Conservation (phyloP, 1,284 basidiomycete species). For the Ganoderma lingzhi region DNA sequence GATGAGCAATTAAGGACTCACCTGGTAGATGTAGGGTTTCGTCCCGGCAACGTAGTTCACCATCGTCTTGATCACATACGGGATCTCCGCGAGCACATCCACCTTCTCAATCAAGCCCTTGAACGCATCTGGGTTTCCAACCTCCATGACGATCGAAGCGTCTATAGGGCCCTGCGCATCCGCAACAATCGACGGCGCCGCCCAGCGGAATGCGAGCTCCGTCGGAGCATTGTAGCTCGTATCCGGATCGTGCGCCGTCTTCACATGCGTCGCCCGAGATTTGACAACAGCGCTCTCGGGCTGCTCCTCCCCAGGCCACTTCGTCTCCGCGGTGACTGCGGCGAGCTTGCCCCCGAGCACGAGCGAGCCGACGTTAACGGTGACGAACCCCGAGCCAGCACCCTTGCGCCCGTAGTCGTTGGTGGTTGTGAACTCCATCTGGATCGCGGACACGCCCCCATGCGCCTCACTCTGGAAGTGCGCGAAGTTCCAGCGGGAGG, state of each 20-base stretch:
- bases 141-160: slow-evolving; percentile 61
- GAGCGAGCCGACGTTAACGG: slow-evolving; percentile 86
- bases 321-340: slow-evolving; percentile 76
- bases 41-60: slow-evolving; percentile 92
- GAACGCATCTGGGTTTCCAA: slow-evolving; percentile 61
- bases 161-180: slow-evolving; percentile 63
- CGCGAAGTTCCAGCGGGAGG: slow-evolving; percentile 95
- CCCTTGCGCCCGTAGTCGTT: slow-evolving; percentile 80
- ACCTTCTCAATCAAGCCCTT: slow-evolving; percentile 96
- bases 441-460: slow-evolving; percentile 85
- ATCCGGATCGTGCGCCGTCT: slow-evolving; percentile 68
- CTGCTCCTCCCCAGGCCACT: slow-evolving; percentile 66
- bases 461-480: slow-evolving; percentile 82
- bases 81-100: slow-evolving; percentile 96
- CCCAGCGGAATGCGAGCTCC: slow-evolving; percentile 82
- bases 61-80: slow-evolving; percentile 88
- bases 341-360: slow-evolving; percentile 83
- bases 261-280: slow-evolving; percentile 77
- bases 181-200: slow-evolving; percentile 66
- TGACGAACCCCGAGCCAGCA: slow-evolving; percentile 79
- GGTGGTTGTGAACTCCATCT: slow-evolving; percentile 97
- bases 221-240: slow-evolving; percentile 88
- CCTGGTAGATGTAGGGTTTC: slow-evolving; percentile 95
- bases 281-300: slow-evolving; percentile 55
- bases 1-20: slow-evolving; percentile 42